Evolutionary conservation across 108 stramenopile species (phyloP), one percentile per base, ranked within the genome.

Genomic region (Skeletonema potamos): DNA sequence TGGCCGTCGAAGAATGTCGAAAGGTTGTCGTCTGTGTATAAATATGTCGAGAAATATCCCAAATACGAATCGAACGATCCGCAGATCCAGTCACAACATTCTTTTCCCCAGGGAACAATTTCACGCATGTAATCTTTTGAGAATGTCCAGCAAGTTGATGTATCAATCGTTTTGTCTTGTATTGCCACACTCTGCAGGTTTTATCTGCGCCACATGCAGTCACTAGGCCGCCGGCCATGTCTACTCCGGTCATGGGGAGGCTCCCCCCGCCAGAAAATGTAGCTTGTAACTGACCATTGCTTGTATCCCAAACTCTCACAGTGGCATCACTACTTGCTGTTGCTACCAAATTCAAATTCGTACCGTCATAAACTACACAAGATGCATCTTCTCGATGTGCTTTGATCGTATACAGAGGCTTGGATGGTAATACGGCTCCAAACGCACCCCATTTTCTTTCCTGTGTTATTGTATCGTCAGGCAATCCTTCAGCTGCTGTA

Each of bases 111-210:
- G 66, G 77, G 54, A 88, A 87, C 18, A 95, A 76, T 37, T 89
- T 66, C 3, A 89, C 89, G 43, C 89, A 91, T 22, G 87, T 92
- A 8, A 95, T 76, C 59, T 91, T 95, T 64, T 87, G 83, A 27
- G 84, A 71, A 72, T 95, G 94, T 13, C 94, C 94, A 12, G 89
- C 91, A 36, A 95, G 74, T 51, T 95, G 94, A 64, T 95, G 94
- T 30, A 95, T 79, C 90, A 94, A 89, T 70, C 91, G 81, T 54
- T 87, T 75, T 3, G 91, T 89, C 27, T 70, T 57, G 10, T 87
- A 48, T 55, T 89, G 86, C 93, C 93, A 94, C 2, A 94, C 93
- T 22, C 94, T 66, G 57, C 91, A 92, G 5, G 88, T 95, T 48
- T 92, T 95, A 64, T 95, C 94, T 27, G 78, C 86, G 10, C 90